Evolutionary conservation across 129 eudicot genomes (phyloP), one percentile per base, ranked within the genome.

Genomic region (Scalesia atractyloides): DNA sequence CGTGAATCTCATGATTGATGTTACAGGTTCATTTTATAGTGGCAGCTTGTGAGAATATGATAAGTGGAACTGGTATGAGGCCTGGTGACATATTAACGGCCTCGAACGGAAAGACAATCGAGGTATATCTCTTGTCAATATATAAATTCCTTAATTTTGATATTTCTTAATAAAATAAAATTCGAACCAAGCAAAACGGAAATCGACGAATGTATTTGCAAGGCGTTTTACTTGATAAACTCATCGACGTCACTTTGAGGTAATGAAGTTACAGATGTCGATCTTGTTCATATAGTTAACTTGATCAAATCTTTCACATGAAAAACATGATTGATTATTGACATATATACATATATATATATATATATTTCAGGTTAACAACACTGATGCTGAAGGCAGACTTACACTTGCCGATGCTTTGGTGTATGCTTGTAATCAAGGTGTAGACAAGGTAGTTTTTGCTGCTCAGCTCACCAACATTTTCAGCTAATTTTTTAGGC

Each of bases 31-130:
- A 94, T 83, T 94, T 94, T 74, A 84, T 94, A 14, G 97, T 94
- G 76, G 99, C 99, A 7, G 97, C 99, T 68, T 94, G 99, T 88
- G 97, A 94, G 76, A 94, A 94, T 71, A 94, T 94, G 99, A 94
- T 94, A 43, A 94, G 97, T 76, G 99, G 99, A 63, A 81, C 99
- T 43, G 99, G 97, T 65, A 94, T 94, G 99, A 85, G 99, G 82
- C 99, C 99, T 7, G 97, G 96, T 66, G 97, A 90, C 51, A 72
- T 94, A 53, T 49, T 94, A 54, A 94, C 97, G 13, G 97, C 99
- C 66, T 94, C 99, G 47, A 94, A 94, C 33, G 99, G 99, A 48
- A 94, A 94, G 89, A 94, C 99, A 67, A 94, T 94, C 51, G 99
- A 90, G 98, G 98, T 90, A 79, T 13, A 26, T 67, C 9, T 53